phyloP scores from a whole-genome alignment of 176 grass and related monocot genomes.

The Musa troglodytarum region DNA sequence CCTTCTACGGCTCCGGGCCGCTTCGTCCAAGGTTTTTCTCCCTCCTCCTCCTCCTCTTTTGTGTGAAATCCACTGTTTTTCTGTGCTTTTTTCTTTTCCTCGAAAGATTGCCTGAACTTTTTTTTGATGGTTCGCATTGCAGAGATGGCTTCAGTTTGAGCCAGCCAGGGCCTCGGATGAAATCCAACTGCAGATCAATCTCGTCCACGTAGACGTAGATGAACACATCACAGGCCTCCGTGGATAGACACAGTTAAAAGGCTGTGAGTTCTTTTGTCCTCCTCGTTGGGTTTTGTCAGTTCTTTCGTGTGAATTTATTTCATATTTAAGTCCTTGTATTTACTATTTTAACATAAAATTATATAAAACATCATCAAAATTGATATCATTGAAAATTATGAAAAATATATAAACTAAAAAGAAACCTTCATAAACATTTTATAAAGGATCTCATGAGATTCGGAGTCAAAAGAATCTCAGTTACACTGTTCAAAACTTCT shows the following conservation, averaged over 20 bases:
- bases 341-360: slow-evolving; percentile 61
- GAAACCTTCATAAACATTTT: too few relatives aligned
- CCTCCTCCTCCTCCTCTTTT: not conserved
- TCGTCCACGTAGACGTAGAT: slow-evolving; percentile 40
- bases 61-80: not conserved
- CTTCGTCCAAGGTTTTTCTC: not conserved
- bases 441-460: too few relatives aligned
- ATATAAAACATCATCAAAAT: too few relatives aligned
- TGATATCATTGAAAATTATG: too few relatives aligned
- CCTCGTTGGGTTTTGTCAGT: not conserved
- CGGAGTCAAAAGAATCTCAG: too few relatives aligned
- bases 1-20: not conserved
- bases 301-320: not conserved
- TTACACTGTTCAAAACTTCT: too few relatives aligned
- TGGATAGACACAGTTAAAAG: slow-evolving; percentile 50
- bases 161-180: not conserved
- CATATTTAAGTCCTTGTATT: too few relatives aligned
- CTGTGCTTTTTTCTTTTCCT: too few relatives aligned
- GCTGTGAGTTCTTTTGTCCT: slow-evolving; percentile 30
- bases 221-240: slow-evolving; percentile 51
- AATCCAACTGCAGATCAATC: slow-evolving; percentile 5
- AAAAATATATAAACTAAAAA: too few relatives aligned
- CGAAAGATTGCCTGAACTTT: too few relatives aligned
- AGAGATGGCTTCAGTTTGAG: slow-evolving; percentile 1
- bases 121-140: not conserved